Percentiles rank a stretch among this genome's conserved stretches.
phyloP scores from a whole-genome alignment of 176 grass and related monocot species.

The Phoenix dactylifera region DNA sequence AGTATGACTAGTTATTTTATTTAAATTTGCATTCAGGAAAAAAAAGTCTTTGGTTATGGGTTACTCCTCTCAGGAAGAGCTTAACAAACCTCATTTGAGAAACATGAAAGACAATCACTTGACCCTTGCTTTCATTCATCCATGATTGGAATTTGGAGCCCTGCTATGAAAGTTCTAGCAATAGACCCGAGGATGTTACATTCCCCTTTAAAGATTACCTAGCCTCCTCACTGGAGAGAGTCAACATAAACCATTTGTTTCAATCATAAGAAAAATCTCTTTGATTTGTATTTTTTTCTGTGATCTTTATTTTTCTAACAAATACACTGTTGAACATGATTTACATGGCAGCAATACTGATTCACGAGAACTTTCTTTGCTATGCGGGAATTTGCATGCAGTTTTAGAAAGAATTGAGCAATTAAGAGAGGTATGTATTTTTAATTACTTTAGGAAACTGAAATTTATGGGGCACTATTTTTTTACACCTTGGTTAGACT shows the following conservation, averaged over 20 bases:
- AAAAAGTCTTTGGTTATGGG: background rate
- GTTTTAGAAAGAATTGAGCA: conserved; percentile 75
- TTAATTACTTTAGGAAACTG: too few species aligned
- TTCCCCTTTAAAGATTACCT: too few species aligned
- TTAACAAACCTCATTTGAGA: background rate
- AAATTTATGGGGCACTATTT: too few species aligned
- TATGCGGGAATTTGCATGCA: conserved; percentile 57
- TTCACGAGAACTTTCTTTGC: conserved; percentile 40
- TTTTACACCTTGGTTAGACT: too few species aligned
- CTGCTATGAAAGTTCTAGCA: background rate
- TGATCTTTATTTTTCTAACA: background rate
- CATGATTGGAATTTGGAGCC: background rate
- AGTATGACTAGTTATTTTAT: conserved; percentile 49
- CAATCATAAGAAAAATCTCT: too few species aligned
- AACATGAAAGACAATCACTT: background rate
- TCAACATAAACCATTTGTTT: background rate
- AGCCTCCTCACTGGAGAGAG: background rate
- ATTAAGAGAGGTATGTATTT: conserved; percentile 63
- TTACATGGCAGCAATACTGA: conserved; percentile 37
- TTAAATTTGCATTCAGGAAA: background rate
- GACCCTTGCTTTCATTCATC: background rate
- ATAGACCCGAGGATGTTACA: background rate
- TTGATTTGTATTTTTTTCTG: conserved; percentile 6
- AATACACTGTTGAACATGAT: background rate
- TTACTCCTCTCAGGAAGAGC: background rate